phyloP scores from a whole-genome alignment of 352 stramenopile genomes.

The Phytophthora citricola region DNA sequence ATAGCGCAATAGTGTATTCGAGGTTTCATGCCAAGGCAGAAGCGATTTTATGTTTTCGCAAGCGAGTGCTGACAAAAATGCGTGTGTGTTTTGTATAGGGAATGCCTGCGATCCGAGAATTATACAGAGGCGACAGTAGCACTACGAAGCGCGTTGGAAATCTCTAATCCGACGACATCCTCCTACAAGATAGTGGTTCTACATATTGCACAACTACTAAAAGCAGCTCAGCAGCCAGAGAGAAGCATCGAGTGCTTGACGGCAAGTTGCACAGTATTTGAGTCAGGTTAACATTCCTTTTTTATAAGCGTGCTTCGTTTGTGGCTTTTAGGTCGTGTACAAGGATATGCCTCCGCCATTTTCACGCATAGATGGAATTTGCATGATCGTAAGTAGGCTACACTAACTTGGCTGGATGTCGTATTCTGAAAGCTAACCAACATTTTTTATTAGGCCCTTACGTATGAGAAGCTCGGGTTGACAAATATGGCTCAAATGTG shows the following conservation, averaged over 20 bases:
- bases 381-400: constrained; percentile 50
- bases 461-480: constrained; percentile 44
- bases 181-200: constrained; percentile 45
- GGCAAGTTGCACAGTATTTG: constrained; percentile 17
- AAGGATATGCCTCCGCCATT: constrained; percentile 59
- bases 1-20: constrained; percentile 28
- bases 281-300: too few relatives aligned
- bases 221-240: constrained; percentile 34
- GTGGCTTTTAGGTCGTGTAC: constrained; percentile 42
- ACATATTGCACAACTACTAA: constrained; percentile 52
- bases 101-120: constrained; percentile 51
- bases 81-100: constrained; percentile 26
- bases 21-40: constrained; percentile 17
- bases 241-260: constrained; percentile 47
- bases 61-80: not conserved
- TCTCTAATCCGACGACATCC: constrained; percentile 31
- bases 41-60: too few relatives aligned
- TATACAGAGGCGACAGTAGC: constrained; percentile 50
- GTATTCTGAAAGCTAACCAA: not conserved
- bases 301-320: not conserved
- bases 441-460: constrained; percentile 26
- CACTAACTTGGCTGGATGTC: not conserved
- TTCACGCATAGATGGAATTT: constrained; percentile 38
- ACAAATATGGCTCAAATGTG: constrained; percentile 36
- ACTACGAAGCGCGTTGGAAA: constrained; percentile 51